A percentile compares a stretch with the other conserved stretches of the same genome.
Evolutionary conservation across 441 rosid genomes (phyloP).

Genomic region (Adansonia grandidieri): DNA sequence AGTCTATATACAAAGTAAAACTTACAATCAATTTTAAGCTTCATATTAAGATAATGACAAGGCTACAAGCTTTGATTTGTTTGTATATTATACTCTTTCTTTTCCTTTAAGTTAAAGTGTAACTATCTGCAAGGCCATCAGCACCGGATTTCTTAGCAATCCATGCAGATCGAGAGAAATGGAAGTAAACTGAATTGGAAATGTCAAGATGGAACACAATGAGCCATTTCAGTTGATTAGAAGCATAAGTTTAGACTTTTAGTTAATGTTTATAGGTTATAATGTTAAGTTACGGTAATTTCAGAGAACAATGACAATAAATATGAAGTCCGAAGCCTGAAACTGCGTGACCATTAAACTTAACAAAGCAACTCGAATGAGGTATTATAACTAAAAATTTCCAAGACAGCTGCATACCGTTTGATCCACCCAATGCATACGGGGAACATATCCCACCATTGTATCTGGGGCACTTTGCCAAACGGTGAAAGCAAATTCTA

Average conservation of each 20-base stretch:
- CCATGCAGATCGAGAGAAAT: background rate
- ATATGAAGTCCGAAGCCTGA: background rate
- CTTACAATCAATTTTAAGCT: background rate
- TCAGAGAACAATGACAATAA: background rate
- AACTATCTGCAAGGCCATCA: background rate
- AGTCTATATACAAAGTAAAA: background rate
- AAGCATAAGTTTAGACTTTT: background rate
- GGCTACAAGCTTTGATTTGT: background rate
- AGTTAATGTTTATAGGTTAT: background rate
- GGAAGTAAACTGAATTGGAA: background rate
- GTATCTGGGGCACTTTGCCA: constrained; percentile 86
- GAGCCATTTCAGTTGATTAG: background rate
- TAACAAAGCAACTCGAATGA: background rate
- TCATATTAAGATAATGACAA: background rate
- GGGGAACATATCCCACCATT: constrained; percentile 93
- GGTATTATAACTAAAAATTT: background rate
- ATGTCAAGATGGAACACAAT: background rate
- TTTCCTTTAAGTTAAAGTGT: background rate
- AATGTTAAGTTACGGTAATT: background rate
- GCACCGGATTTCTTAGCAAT: background rate
- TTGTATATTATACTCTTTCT: background rate
- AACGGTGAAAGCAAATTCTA: constrained; percentile 81
- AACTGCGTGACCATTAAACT: background rate
- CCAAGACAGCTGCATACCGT: constrained; percentile 46
- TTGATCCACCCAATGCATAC: constrained; percentile 68